Percentiles rank a stretch among this genome's conserved stretches.
phyloP scores from a whole-genome alignment of 2,329 filamentous ascomycete genomes.

The Coniella vitis region DNA sequence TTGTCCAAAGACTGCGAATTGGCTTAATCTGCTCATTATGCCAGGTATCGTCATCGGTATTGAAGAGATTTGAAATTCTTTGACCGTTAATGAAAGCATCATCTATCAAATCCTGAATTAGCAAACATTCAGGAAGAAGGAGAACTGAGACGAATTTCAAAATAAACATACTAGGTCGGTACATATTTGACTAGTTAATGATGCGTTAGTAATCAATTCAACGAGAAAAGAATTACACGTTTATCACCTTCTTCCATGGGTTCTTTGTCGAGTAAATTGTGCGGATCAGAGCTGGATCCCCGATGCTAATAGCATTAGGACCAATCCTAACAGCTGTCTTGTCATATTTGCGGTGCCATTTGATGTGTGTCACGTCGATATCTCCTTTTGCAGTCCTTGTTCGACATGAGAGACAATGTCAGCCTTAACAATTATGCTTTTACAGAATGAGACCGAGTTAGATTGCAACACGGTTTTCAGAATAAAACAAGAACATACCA shows the following conservation, averaged over 20 bases:
- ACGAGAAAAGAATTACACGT: background rate
- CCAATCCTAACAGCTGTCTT: slow-evolving; percentile 9
- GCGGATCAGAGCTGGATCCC: slow-evolving; percentile 5
- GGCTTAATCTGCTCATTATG: slow-evolving; percentile 9
- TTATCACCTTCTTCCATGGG: background rate
- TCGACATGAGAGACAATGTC: too few relatives aligned
- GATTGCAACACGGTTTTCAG: background rate
- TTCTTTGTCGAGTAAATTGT: slow-evolving; percentile 12
- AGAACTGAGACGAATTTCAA: too few relatives aligned
- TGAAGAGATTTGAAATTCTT: slow-evolving; percentile 8
- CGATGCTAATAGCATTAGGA: slow-evolving; percentile 7
- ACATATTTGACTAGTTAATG: slow-evolving; percentile 4
- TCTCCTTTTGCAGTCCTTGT: slow-evolving; percentile 1
- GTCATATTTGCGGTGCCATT: slow-evolving; percentile 6
- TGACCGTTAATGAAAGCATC: slow-evolving; percentile 7
- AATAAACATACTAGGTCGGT: background rate
- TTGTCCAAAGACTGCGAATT: slow-evolving; percentile 10
- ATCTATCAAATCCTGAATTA: background rate
- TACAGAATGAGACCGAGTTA: too few relatives aligned
- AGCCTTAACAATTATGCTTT: background rate
- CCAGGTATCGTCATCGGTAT: slow-evolving; percentile 5
- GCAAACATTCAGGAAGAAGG: background rate
- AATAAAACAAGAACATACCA: background rate
- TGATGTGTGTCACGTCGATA: slow-evolving; percentile 7
- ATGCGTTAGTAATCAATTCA: background rate